Base-by-base conservation (phyloP, 2,329 filamentous ascomycete species). In the Cladosporium sp. region DNA sequence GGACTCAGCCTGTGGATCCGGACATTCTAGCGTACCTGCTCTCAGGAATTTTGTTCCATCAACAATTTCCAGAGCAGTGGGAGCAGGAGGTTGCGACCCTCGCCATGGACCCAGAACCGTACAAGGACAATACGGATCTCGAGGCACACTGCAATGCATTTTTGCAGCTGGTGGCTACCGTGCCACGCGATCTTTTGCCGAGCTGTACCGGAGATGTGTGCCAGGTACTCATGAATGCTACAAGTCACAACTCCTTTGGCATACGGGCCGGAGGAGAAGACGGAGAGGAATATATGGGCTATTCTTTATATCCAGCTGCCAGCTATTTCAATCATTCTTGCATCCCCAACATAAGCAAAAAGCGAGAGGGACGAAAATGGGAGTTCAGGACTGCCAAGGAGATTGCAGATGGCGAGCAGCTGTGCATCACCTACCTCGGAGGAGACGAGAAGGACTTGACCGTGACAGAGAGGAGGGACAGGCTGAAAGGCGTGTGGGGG, bases 271-370 rank as follows among this genome's bases (percentile, higher is more conserved):
- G 74, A 18, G 71, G 71, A 60, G 80, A 81, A 59, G 80, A 80
- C 40, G 79, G 79, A 10, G 77, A 78, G 10, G 81, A 83, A 69
- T 83, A 82, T 70, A 79, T 83, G 67, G 81, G 81, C 18, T 83
- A 80, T 58, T 80, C 78, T 0, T 76, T 82, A 37, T 83, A 81
- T 77, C 79, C 81, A 0, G 71, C 72, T 5, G 81, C 81, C 0
- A 80, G 77, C 67, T 83, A 82, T 71, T 83, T 82, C 74, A 83
- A 83, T 61, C 81, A 83, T 67, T 79, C 76, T 5, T 83, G 81
- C 69, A 71, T 61, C 18, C 80, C 81, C 28, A 83, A 80, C 52
- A 67, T 83, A 1, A 71, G 70, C 53, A 83, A 83, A 75, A 71
- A 68, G 49, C 72, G 81, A 11, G 71, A 72, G 1, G 81, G 80